phyloP scores from a whole-genome alignment of 2,329 filamentous ascomycete genomes.

The Colletotrichum viniferum region DNA sequence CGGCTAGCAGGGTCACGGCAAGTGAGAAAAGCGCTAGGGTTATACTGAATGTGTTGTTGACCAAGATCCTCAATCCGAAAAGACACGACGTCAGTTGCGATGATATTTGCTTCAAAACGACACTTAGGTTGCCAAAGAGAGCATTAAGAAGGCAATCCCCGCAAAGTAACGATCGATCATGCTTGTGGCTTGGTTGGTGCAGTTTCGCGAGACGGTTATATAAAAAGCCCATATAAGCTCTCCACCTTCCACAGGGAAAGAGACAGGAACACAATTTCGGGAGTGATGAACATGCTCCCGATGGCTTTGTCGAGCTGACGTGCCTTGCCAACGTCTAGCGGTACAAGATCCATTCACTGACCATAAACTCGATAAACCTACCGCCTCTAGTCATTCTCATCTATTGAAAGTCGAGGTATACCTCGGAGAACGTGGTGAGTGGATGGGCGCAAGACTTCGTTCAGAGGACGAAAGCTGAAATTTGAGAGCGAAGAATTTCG shows the following conservation, averaged over 20 bases:
- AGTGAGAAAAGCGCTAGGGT: too few relatives aligned
- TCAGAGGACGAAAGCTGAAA: background rate
- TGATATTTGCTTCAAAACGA: background rate
- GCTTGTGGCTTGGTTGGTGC: background rate
- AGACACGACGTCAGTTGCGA: background rate
- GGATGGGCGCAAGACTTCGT: background rate
- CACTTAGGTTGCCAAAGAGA: background rate
- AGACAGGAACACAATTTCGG: too few relatives aligned
- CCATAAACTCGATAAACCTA: background rate
- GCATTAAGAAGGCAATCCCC: background rate
- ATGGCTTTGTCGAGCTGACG: background rate
- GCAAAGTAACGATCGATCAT: background rate
- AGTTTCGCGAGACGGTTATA: background rate
- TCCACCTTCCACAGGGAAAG: rapidly evolving
- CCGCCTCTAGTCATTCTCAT: background rate
- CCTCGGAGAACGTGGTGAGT: background rate
- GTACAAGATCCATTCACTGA: rapidly evolving
- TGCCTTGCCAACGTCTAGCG: background rate
- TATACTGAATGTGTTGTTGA: too few relatives aligned
- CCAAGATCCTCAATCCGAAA: background rate
- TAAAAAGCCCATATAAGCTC: background rate
- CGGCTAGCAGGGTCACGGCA: too few relatives aligned
- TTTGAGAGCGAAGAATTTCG: too few relatives aligned
- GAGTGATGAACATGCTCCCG: too few relatives aligned
- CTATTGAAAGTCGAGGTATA: background rate